Evolutionary conservation across 1,284 basidiomycete species (phyloP), one percentile per base, ranked within the genome.

Genomic region (Sutorius eximius): DNA sequence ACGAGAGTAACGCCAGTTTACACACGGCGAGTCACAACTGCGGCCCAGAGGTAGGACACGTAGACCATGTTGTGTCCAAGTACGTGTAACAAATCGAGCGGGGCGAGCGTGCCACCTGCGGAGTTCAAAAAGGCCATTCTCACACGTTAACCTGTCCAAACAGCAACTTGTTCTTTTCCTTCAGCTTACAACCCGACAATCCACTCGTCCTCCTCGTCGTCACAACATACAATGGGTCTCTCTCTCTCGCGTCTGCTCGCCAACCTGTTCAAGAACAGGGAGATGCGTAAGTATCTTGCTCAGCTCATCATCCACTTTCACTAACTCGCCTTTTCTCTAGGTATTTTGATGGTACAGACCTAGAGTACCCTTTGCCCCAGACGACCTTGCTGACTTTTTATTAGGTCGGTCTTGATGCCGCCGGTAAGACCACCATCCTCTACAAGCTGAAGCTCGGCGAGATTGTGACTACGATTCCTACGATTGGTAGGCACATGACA

Each of bases 381-480:
- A 51, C 47, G 27, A 38, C 20, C 24, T 54, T 32, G 45, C 49
- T 53, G 16, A 59, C 40, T 33, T 18, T 48, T 15, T 49, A 30
- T 52, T 64, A 90, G 88, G 89, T 99, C 69, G 93, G 94, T 74
- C 90, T 99, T 66, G 95, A 98, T 73, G 95, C 95, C 66, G 95
- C 95, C 65, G 95, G 95, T 79, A 95, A 96, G 79, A 96, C 93
- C 60, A 98, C 97, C 71, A 99, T 98, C 70, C 82, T 99, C 66
- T 98, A 98, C 84, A 98, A 98, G 82, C 83, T 91, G 64, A 98
- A 99, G 82, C 87, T 98, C 53, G 95, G 95, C 75, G 96, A 98
- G 80, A 98, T 96, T 75, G 96, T 99, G 72, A 98, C 96, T 61
- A 98, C 96, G 61, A 98, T 99, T 75, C 96, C 96, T 58, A 99